Base-by-base conservation (phyloP, 495 filamentous ascomycete species). In the Schizothecium vesticola region DNA sequence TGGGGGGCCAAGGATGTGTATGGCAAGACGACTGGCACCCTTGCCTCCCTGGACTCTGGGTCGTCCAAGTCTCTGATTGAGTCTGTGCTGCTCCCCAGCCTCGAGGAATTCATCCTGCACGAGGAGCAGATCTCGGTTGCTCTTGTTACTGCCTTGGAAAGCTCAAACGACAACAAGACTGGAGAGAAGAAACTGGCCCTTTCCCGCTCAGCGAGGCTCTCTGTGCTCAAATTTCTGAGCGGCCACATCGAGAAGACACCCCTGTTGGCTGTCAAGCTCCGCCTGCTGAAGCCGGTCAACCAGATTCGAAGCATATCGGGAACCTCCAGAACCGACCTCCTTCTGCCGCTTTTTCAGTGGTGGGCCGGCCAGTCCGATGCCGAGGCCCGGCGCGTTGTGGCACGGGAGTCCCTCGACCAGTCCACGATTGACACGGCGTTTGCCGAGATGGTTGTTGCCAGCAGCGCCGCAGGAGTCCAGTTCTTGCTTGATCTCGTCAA, bases 21-120 rank as follows among this genome's bases (percentile, higher is more conserved):
- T 71, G 83, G 82, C 33, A 78, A 82, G 23, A 82, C 51, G 12
- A n/a, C 83, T 0, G 79, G 84, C 29, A 71, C 79, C 3, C 69
- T 92, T 22, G 77, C 78, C 28, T 89, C 86, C 84, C 80, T 97
- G n/a, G 78, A 86, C 33, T 68, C 71, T 3, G 83, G 86, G 19
- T 86, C 89, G 58, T 79, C 77, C 3, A 75, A 83, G 22, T 86
- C 86, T 61, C 78, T 97, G 12, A 69, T 97, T 9, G 78, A 84
- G 21, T 85, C 84, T 22, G 79, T 89, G 25, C 76, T 97, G 33
- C 73, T 91, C 24, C 89, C 91, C 2, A 85, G 81, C 6, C 73
- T 97, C 21, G 93, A 97, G 73, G 94, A 97, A 77, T 94, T 89
- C 71, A 83, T 92, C 11, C 80, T 96, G 22, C 93, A 97, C 74